Conservation (phyloP, 495 filamentous ascomycete genomes). For the Friedmanniomyces simplex region DNA sequence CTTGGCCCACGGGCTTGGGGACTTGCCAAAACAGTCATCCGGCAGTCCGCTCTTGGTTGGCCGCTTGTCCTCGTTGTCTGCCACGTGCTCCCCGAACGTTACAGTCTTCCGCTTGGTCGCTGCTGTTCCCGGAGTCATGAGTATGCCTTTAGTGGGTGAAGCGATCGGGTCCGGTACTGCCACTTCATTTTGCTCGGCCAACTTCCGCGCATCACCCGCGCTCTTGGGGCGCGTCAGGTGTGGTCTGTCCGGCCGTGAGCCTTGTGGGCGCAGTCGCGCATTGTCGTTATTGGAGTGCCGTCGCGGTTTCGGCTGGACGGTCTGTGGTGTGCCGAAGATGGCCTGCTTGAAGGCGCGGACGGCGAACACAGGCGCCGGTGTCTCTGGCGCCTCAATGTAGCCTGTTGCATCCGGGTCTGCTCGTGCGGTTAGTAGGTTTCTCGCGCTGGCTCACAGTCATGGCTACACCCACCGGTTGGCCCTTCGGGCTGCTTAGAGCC, state of each 20-base stretch:
- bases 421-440: not conserved
- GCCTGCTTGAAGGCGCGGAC: slow-evolving; percentile 85
- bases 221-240: slow-evolving; percentile 8
- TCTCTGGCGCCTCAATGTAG: slow-evolving; percentile 62
- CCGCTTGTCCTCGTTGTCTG: slow-evolving; percentile 47
- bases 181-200: not conserved
- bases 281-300: slow-evolving; percentile 17
- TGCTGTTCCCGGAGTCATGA: slow-evolving; percentile 79
- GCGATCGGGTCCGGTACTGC: slow-evolving; percentile 26
- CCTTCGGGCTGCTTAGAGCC: slow-evolving; percentile 21
- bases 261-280: not conserved
- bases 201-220: slow-evolving; percentile 12
- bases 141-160: slow-evolving; percentile 70
- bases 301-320: slow-evolving; percentile 29
- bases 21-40: slow-evolving; percentile 47
- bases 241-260: slow-evolving; percentile 2
- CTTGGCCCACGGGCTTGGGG: slow-evolving; percentile 51
- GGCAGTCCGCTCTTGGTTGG: slow-evolving; percentile 39
- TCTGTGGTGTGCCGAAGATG: slow-evolving; percentile 75
- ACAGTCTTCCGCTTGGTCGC: slow-evolving; percentile 76
- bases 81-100: slow-evolving; percentile 64
- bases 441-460: not conserved
- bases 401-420: slow-evolving; percentile 13
- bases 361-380: slow-evolving; percentile 88
- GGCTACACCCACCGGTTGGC: not conserved